Percentiles rank a stretch among this genome's conserved stretches.
phyloP scores from a whole-genome alignment of 768 basidiomycete genomes.

The Lyophyllum decastes region DNA sequence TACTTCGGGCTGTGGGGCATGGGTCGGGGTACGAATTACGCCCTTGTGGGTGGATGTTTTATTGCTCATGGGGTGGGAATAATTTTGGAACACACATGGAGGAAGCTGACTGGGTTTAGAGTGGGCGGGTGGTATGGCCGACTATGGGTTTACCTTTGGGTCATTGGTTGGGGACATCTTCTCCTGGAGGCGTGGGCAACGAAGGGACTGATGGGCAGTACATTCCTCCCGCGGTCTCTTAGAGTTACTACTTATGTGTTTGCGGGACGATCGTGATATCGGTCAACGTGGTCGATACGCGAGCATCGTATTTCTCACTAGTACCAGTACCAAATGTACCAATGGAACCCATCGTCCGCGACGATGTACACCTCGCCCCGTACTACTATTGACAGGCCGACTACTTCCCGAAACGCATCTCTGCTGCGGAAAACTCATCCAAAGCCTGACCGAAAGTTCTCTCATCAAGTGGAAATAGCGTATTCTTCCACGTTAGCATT shows the following conservation, averaged over 20 bases:
- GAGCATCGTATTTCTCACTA: no score
- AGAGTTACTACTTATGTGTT: constrained; percentile 35
- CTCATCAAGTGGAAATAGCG: constrained; percentile 44
- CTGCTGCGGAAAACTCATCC: constrained; percentile 71
- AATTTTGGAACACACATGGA: constrained; percentile 50
- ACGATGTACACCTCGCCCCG: no score
- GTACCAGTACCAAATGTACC: no score
- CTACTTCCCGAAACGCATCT: constrained; percentile 80
- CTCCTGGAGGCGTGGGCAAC: constrained; percentile 52
- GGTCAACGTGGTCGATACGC: no score
- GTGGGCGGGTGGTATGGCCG: constrained; percentile 51
- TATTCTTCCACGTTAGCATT: background rate
- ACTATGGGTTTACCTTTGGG: constrained; percentile 53
- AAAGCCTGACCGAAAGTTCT: constrained; percentile 65
- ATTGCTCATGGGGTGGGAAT: constrained; percentile 56
- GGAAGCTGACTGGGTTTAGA: constrained; percentile 38
- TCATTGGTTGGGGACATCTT: constrained; percentile 45
- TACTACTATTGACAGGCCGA: no score
- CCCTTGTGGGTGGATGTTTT: constrained; percentile 50
- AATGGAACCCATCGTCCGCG: no score
- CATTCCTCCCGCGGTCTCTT: constrained; percentile 33
- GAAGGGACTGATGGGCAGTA: constrained; percentile 41
- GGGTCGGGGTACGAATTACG: constrained; percentile 51
- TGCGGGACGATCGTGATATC: no score
- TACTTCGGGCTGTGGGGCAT: constrained; percentile 59